phyloP scores from a whole-genome alignment of 305 asterid genomes.

The Nicotiana rustica region DNA sequence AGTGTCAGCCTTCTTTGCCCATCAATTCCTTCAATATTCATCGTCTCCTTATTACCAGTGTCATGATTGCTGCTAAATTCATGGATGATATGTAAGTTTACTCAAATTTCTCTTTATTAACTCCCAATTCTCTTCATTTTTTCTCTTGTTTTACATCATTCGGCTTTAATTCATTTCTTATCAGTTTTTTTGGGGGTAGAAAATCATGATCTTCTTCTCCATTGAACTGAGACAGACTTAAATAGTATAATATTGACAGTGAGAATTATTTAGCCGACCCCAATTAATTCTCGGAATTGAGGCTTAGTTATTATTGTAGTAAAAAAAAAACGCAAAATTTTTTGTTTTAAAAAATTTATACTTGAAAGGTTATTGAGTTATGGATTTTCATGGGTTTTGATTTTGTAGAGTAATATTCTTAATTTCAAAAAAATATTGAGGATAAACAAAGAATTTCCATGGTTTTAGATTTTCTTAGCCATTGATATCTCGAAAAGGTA shows the following conservation, averaged over 20 bases:
- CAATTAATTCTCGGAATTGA: not conserved
- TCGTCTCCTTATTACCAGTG: constrained; percentile 88
- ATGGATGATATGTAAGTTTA: constrained; percentile 89
- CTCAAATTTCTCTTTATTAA: not conserved
- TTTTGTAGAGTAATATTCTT: not conserved
- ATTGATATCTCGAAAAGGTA: not conserved
- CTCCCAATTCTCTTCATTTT: not conserved
- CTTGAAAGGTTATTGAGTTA: not conserved
- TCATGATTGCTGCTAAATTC: constrained; percentile 96
- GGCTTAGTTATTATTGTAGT: not conserved
- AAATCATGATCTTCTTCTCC: not conserved
- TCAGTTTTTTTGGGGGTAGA: not conserved
- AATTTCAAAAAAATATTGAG: not conserved
- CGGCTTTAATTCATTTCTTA: not conserved
- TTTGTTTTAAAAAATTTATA: no score
- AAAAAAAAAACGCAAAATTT: no score
- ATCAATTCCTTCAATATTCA: constrained; percentile 88
- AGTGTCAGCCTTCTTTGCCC: constrained; percentile 74
- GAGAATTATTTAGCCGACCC: not conserved
- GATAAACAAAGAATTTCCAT: not conserved
- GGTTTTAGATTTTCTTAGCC: not conserved
- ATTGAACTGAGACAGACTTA: not conserved
- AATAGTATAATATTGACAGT: not conserved
- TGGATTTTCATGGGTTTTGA: not conserved
- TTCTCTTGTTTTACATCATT: not conserved